These are phyloP conservation scores for Lachnellula cervina DNA, from an alignment of 2,329 filamentous ascomycete genomes.

Conservation along the genomic window DNA sequence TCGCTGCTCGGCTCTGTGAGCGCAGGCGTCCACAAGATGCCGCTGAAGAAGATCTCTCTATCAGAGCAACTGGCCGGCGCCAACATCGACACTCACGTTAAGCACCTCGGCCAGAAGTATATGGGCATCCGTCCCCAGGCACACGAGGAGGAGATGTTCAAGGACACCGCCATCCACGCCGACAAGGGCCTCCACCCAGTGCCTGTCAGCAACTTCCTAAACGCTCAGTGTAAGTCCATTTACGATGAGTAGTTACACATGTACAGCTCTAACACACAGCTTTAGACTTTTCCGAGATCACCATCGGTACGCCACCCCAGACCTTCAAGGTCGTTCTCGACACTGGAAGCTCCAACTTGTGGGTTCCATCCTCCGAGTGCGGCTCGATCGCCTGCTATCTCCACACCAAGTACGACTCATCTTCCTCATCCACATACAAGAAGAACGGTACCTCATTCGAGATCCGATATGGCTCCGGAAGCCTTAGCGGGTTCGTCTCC, in stretches of 20 bases:
- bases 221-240: slow-evolving; percentile 80
- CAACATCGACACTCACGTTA: slow-evolving; percentile 76
- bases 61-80: slow-evolving; percentile 84
- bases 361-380: slow-evolving; percentile 90
- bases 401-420: slow-evolving; percentile 93
- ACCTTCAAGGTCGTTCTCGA: slow-evolving; percentile 98
- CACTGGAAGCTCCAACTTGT: slow-evolving; percentile 97
- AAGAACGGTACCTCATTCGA: slow-evolving; percentile 88
- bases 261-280: slow-evolving; percentile 9
- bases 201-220: slow-evolving; percentile 94
- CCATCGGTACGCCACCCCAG: slow-evolving; percentile 86
- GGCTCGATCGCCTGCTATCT: slow-evolving; percentile 97
- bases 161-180: slow-evolving; percentile 61
- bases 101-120: slow-evolving; percentile 91
- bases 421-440: slow-evolving; percentile 83
- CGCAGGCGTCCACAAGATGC: slow-evolving; percentile 90
- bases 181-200: slow-evolving; percentile 69
- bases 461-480: slow-evolving; percentile 93
- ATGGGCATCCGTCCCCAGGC: slow-evolving; percentile 71
- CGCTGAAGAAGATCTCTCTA: slow-evolving; percentile 93
- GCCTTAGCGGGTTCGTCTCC: slow-evolving; percentile 89
- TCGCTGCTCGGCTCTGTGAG: slow-evolving; percentile 77
- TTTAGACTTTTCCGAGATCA: slow-evolving; percentile 93
- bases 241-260: neutral
- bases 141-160: slow-evolving; percentile 75